Conservation (phyloP, 768 basidiomycete genomes). For the Termitomyces bulborhizus region DNA sequence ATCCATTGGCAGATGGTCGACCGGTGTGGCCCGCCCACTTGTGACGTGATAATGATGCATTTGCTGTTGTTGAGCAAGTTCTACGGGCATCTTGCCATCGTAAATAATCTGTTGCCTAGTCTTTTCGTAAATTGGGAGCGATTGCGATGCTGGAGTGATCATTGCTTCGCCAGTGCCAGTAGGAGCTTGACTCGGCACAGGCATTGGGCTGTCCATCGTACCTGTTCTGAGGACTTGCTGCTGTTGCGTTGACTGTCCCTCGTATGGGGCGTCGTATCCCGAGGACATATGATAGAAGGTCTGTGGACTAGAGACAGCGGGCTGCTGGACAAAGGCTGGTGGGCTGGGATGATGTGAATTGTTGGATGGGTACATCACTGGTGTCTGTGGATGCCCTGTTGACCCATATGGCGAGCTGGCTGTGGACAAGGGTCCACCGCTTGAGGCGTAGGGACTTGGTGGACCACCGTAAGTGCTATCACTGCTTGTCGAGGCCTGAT, state of each 20-base stretch:
- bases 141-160: conserved; percentile 2
- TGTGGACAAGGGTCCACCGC: conserved; percentile 15
- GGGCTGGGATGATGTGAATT: conserved; percentile 19
- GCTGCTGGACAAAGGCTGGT: conserved; percentile 17
- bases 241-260: conserved; percentile 9
- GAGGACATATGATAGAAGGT: conserved; percentile 15
- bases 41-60: conserved; percentile 8
- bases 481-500: not conserved
- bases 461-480: conserved; percentile 2
- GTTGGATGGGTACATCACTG: conserved; percentile 16
- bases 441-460: conserved; percentile 24
- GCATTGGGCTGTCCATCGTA: conserved; percentile 15
- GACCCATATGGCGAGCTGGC: conserved; percentile 26
- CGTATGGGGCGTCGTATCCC: conserved; percentile 14
- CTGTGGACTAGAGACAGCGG: conserved; percentile 11
- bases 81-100: conserved; percentile 23
- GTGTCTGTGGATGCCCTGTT: conserved; percentile 20
- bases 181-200: conserved; percentile 2
- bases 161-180: not conserved
- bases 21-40: not conserved
- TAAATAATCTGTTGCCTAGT: conserved; percentile 16
- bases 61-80: conserved; percentile 16
- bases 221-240: conserved; percentile 8
- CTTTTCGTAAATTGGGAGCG: conserved; percentile 19
- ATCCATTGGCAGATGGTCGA: not conserved